Evolutionary conservation across 768 basidiomycete species (phyloP), one percentile per base, ranked within the genome.

Genomic region (Aureoboletus auriporus): DNA sequence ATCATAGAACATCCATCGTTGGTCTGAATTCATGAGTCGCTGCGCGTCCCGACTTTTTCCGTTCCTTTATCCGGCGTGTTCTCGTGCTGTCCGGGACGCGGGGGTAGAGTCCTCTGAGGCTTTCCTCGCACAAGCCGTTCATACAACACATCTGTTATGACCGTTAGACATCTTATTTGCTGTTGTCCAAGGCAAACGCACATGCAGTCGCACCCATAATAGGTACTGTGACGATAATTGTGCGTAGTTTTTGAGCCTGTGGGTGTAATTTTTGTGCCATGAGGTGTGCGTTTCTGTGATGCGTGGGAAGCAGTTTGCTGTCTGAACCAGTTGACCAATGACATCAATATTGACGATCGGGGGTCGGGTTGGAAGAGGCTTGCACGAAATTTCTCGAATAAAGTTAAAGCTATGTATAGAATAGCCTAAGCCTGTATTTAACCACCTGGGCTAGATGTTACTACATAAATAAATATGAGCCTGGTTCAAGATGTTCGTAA

Each of bases 151-250:
- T 77, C 86, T 87, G 54, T 44, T 28, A 4, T 11, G 9, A 46
- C 26, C 37, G 50, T 60, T 17, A 57, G 52, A 47, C n/a, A 23
- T 46, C n/a, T 37, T 6, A 41, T 17, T 30, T 14, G 51, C 27
- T 16, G 20, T 23, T n/a, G 38, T 39, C n/a, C 34, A 37, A 46
- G 12, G 28, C 40, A 17, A 41, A 57, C 80, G 51, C 47, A 88
- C 86, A 75, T 42, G 82, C 77, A 11, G 79, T 79, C 6, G 77
- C 83, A 26, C 75, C 80, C 42, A 86, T 80, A 38, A 88, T 75
- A 4, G 86, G 86, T 11, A 82, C 54, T 0, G 83, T 73, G 35
- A 84, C 69, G 37, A 88, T 82, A 50, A 88, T 76, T 26, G 73
- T 77, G 17, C 74, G 74, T 44, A 75, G 62, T 51, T 70, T 67